Evolutionary conservation across 257 asterid genomes (phyloP), one percentile per base, ranked within the genome.

Genomic region (Eucommia ulmoides): DNA sequence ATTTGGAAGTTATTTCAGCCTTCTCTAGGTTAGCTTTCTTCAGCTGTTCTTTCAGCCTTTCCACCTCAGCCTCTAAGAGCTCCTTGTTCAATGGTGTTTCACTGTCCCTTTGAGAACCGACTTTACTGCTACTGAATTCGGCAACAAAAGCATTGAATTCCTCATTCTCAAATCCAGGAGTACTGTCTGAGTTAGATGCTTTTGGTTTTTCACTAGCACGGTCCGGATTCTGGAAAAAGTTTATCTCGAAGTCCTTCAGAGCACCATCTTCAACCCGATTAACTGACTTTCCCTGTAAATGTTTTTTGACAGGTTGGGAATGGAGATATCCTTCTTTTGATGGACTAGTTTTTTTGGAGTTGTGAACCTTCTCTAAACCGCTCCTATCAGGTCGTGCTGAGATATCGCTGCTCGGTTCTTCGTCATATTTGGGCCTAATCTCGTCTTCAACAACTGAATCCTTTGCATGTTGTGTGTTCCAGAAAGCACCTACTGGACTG

Each of bases 391-490:
- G 75, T 54, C 68, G 67, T 46, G 74, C 55, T 44, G 80, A 52
- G 55, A 52, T 46, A 52, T 52, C 66, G 60, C 53, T 66, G 33
- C 65, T 60, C 41, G n/a, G 17, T 29, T 76, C 94, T 61, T 79
- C 95, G 33, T 75, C 94, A 62, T 63, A 77, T 56, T 74, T 86
- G 52, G 84, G 80, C 56, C 62, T 60, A 59, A 47, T 58, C 23
- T 63, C 74, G n/a, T 74, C 92, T 61, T 75, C 94, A 16, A 56
- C 65, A 23, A 60, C 77, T 44, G 81, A 70, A 53, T 61, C 80
- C 52, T 79, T 72, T 33, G 96, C 93, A 53, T 86, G 94, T 68
- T 80, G 81, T 48, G 93, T 74, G 65, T 70, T 50, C 98, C 98
- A 91, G 75, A 91, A 86, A 53, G 95, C 93, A 52, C 98, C 98